Percentiles rank a stretch among this genome's conserved stretches.
These are phyloP conservation scores for Mycena vitilis DNA, from an alignment of 768 basidiomycete genomes.

Conservation along the genomic window DNA sequence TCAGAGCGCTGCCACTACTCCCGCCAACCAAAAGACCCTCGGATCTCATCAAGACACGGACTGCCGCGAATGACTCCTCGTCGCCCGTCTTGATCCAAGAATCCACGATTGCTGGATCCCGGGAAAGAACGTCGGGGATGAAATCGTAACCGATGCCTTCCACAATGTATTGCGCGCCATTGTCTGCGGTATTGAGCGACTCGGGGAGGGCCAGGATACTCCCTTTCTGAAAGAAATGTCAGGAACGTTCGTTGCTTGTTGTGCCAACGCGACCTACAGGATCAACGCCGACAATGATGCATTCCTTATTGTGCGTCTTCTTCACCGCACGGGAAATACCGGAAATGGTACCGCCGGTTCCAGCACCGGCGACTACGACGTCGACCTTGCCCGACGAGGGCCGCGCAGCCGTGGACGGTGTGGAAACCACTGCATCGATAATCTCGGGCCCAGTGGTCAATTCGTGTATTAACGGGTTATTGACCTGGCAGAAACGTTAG, in stretches of 20 bases:
- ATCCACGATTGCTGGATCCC: slow-evolving; percentile 68
- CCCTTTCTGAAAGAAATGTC: slow-evolving; percentile 68
- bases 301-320: slow-evolving; percentile 78
- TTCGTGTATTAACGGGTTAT: slow-evolving; percentile 95
- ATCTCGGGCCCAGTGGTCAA: slow-evolving; percentile 93
- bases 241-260: slow-evolving; percentile 9
- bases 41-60: slow-evolving; percentile 78
- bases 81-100: slow-evolving; percentile 91
- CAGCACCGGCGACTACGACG: slow-evolving; percentile 86
- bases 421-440: slow-evolving; percentile 77
- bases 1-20: slow-evolving; percentile 88
- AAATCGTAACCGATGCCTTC: slow-evolving; percentile 99
- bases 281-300: slow-evolving; percentile 88
- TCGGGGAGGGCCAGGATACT: slow-evolving; percentile 87
- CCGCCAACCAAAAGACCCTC: slow-evolving; percentile 96
- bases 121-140: slow-evolving; percentile 86
- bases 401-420: slow-evolving; percentile 65
- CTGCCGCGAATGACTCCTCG: slow-evolving; percentile 81
- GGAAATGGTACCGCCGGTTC: slow-evolving; percentile 96
- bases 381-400: slow-evolving; percentile 84
- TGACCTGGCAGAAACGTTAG: slow-evolving; percentile 53
- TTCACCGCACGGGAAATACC: slow-evolving; percentile 86
- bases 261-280: slow-evolving; percentile 66
- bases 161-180: slow-evolving; percentile 73
- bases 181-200: slow-evolving; percentile 64